Evolutionary conservation across 208 protist genomes (phyloP), one percentile per base, ranked within the genome.

Genomic region (Naegleria gruberi): DNA sequence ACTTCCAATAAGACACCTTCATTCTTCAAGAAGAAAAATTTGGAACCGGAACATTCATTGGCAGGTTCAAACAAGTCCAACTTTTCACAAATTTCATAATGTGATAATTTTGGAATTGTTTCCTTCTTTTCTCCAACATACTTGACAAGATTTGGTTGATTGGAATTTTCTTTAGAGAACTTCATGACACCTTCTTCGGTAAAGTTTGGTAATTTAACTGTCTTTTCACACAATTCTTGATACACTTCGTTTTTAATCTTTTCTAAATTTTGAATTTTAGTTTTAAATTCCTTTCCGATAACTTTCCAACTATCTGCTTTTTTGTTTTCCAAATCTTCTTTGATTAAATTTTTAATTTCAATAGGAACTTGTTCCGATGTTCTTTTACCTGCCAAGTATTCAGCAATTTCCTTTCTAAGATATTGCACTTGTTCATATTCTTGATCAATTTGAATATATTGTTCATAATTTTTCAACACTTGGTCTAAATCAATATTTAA

Each of bases 1-100:
- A 95, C 83, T 74, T 96, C 95, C 15, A 96, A 65, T 6, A 96
- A 89, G 34, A 93, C 94, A 7, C 77, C 94, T 15, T 82, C 94
- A 23, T 94, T 94, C 8, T 93, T 94, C 40, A 93, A 91, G 34
- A 93, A 94, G 84, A 92, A 95, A 23, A 90, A 91, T 43, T 90
- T 89, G 47, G 44, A 37, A 37, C 87, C 87, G 17, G 90, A 81
- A 55, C 30, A 46, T 37, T n/a, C 19, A 89, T 41, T 74, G 89
- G 40, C 89, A 34, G 30, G 7, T 89, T 90, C 89, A 89, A 82
- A 77, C 4, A 89, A 10, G 10, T 82, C 34, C 23, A 89, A 82
- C 5, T 40, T 15, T 7, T 34, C 19, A 44, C 17, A 89, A 82
- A 89, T 77, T 44, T 89, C 87, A 89, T 65, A 82, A 46, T 89